Evolutionary conservation across 805 yeast genomes (phyloP).

Genomic region (Maudiozyma pseudohumilis): DNA sequence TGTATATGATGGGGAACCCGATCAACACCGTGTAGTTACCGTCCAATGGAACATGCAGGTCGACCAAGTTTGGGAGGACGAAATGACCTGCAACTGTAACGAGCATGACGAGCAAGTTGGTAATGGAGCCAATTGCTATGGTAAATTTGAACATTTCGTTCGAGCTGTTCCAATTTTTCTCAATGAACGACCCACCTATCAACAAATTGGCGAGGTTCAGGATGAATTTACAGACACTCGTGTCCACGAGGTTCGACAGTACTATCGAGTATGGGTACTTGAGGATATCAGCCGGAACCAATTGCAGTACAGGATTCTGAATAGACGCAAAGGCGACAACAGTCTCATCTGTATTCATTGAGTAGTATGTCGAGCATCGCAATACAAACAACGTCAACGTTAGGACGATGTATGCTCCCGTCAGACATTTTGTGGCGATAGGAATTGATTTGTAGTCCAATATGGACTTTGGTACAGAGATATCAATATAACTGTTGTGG

Average conservation of each 20-base stretch:
- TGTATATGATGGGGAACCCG: slow-evolving; percentile 54
- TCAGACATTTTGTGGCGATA: slow-evolving; percentile 37
- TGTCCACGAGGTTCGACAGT: slow-evolving; percentile 57
- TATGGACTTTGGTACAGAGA: slow-evolving; percentile 15
- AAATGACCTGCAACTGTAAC: slow-evolving; percentile 20
- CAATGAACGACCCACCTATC: slow-evolving; percentile 57
- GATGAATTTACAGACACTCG: slow-evolving; percentile 37
- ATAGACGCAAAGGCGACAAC: slow-evolving; percentile 16
- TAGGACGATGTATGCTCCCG: slow-evolving; percentile 32
- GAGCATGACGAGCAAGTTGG: slow-evolving; percentile 40
- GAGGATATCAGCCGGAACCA: slow-evolving; percentile 49
- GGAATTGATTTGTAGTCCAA: slow-evolving; percentile 29
- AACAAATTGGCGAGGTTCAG: slow-evolving; percentile 40
- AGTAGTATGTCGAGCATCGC: slow-evolving; percentile 31
- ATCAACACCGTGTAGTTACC: slow-evolving; percentile 47
- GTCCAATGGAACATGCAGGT: slow-evolving; percentile 37
- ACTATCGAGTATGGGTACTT: slow-evolving; percentile 56
- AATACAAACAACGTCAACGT: slow-evolving; percentile 35
- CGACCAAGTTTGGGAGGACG: slow-evolving; percentile 16
- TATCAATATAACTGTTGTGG: slow-evolving; percentile 12
- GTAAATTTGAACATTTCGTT: slow-evolving; percentile 42
- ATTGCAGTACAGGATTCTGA: slow-evolving; percentile 48
- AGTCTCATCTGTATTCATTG: slow-evolving; percentile 10
- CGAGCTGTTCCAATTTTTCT: slow-evolving; percentile 50
- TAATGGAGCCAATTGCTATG: slow-evolving; percentile 37